Base-by-base conservation (phyloP, 2,329 filamentous ascomycete species). In the Exophiala bonariae region DNA sequence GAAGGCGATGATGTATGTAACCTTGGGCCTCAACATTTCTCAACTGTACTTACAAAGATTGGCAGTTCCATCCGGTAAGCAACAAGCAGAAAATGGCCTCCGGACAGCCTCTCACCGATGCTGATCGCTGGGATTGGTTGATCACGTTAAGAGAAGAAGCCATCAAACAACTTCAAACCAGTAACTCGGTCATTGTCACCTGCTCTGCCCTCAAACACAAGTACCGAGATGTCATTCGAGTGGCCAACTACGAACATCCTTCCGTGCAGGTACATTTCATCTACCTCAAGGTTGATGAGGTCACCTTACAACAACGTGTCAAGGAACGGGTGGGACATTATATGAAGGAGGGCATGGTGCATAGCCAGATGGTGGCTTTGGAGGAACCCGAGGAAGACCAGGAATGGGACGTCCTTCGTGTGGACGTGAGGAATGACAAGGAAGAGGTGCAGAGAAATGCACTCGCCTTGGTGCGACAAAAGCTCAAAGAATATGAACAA, bases 41-140 rank as follows among this genome's bases (percentile, higher is more conserved):
- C 23, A 26, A 11, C 11, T 26, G 23, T 26, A 26, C 23, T 26
- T 11, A 26, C 23, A 11, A 26, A 6, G 6, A 26, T 26, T 6
- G 23, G 35, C 54, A 76, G 73, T 75, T 70, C 56, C 73, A 76
- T 57, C 60, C 71, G 1, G 71, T 78, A 23, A 77, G 86, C 61
- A 96, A 92, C 71, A 84, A 91, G 59, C 85, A 91, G 44, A 99
- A 97, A 71, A 99, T 99, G 93, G 78, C 80, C 63, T 78, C 78
- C 58, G 89, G 89, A 58, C 84, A 83, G 47, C 90, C 93, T 2
- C 78, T 99, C 28, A 95, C 87, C 46, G 93, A 99, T 64, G 85
- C 84, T 50, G 93, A 99, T 71, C 86, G 93, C 55, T 97, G 93
- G 93, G 92, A 96, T 73, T 99, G 93, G 93, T 83, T 99, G 55